Evolutionary conservation across 2,329 filamentous ascomycete genomes (phyloP), one percentile per base, ranked within the genome.

Genomic region (Kalmusia sp.): DNA sequence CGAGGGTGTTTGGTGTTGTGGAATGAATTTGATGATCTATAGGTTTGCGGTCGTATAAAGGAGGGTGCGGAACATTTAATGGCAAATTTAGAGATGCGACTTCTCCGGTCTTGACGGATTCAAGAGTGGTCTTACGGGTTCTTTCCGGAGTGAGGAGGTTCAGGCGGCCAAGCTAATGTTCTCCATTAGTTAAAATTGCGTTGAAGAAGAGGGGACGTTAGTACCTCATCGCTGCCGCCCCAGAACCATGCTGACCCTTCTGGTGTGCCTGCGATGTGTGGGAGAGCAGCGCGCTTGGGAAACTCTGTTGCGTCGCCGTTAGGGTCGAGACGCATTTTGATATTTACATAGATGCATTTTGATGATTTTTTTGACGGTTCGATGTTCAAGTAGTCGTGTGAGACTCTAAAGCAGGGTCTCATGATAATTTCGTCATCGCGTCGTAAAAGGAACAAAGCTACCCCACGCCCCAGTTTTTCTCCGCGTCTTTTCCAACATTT

Each of bases 81-180:
- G 83, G 78, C 78, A 84, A 85, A 72, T 88, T 85, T 17, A 87
- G 78, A 1, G 82, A 85, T 46, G 88, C 31, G n/a, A 63, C 58
- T 17, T 54, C 52, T 11, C 86, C 85, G 6, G 81, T 83, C 55
- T 77, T 73, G 56, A 88, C 85, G 28, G 54, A 59, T 67, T 75
- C 75, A 53, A 72, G 73, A 19, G 83, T 80, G 1, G 82, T 80
- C 30, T 77, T 74, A 9, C 77, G 77, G 17, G 86, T 82, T 15
- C 82, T 71, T 49, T 80, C 75, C 46, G 84, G 77, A 0, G 83
- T 87, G 12, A 88, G 77, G 24, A 84, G 79, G 66, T 88, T 88
- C 17, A 88, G 68, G 21, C 82, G 83, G 8, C 85, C 86, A 2
- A 88, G 76, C 69, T 86, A n/a, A n/a, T n/a, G n/a, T n/a, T n/a